These are phyloP conservation scores for Striga hermonthica DNA, from an alignment of 305 asterid genomes.

Conservation along the genomic window DNA sequence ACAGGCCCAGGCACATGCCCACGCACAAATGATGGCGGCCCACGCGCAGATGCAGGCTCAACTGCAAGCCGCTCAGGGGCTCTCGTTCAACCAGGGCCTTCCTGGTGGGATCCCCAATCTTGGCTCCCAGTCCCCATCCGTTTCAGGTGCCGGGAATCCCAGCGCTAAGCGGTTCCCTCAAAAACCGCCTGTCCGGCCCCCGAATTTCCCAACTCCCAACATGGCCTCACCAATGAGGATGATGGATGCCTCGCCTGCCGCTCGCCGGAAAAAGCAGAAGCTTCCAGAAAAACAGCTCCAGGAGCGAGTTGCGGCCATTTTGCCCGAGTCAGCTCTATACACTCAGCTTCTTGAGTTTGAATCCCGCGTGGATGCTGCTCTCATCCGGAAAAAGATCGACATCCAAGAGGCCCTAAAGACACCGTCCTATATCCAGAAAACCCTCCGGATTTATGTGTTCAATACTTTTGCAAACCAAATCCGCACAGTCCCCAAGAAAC, in stretches of 20 bases:
- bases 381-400: slow-evolving; percentile 85
- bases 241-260: slow-evolving; percentile 78
- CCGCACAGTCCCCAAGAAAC: slow-evolving; percentile 80
- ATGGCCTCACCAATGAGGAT: slow-evolving; percentile 67
- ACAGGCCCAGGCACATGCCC: slow-evolving; percentile 65
- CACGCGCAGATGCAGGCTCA: slow-evolving; percentile 80
- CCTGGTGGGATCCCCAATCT: slow-evolving; percentile 51
- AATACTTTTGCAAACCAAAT: slow-evolving; percentile 85
- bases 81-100: slow-evolving; percentile 68
- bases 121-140: slow-evolving; percentile 72
- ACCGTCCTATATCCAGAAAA: slow-evolving; percentile 76
- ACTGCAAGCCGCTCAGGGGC: slow-evolving; percentile 66
- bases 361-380: slow-evolving; percentile 84
- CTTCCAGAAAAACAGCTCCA: slow-evolving; percentile 90
- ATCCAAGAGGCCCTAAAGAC: slow-evolving; percentile 85
- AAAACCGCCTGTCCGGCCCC: slow-evolving; percentile 84
- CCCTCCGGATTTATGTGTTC: slow-evolving; percentile 81
- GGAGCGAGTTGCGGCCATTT: slow-evolving; percentile 87
- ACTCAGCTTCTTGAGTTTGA: slow-evolving; percentile 96
- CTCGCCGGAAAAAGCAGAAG: slow-evolving; percentile 89
- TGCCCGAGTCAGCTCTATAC: slow-evolving; percentile 93
- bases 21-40: slow-evolving; percentile 44
- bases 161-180: slow-evolving; percentile 66
- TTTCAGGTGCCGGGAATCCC: slow-evolving; percentile 64
- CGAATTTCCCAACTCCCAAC: slow-evolving; percentile 49